Evolutionary conservation across 129 eudicot species (phyloP), one percentile per base, ranked within the genome.

Genomic region (Pseudognaphalium luteoalbum): DNA sequence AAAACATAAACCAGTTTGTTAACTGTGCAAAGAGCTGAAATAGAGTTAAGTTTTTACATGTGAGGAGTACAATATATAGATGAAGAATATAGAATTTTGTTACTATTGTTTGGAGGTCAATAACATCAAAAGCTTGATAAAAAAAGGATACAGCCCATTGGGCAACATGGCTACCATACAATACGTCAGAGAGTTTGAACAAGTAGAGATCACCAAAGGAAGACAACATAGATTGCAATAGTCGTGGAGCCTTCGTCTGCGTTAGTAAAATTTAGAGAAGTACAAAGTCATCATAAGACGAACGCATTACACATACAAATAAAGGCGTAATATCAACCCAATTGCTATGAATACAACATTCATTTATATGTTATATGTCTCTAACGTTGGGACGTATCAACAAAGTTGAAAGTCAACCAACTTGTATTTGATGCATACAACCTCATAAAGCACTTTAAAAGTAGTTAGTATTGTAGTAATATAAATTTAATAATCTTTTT

Each of bases 1-100:
- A 95, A 76, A 95, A 89, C 96, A 91, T 83, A 77, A 95, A 95
- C 97, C 99, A 95, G 89, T 95, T 95, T 70, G 90, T 81, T 72
- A 91, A 73, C 85, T 87, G 92, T 44, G 96, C 83, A 86, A 95
- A 95, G 78, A 94, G 96, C 97, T 94, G 85, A 72, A 51, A 37
- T 30, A 54, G 41, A 84, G 82, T 91, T 74, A 87, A 92, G 93
- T n/a, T 68, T 66, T 70, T 66, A 41, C 81, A 34, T 32, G 11
- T 4, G 50, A n/a, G 20, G 70, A 51, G 29, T 34, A 34, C 54
- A 69, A 28, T 51, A 78, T 70, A 30, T 72, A 80, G 42, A 60
- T 44, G 54, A 8, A 56, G 21, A 28, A 71, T 50, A 63, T 30
- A 63, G 15, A 5, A 5, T n/a, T 0, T 61, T 29, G 7, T 25